Percentiles rank a stretch among this genome's conserved stretches.
These are phyloP conservation scores for Lagenidium giganteum DNA, from an alignment of 352 stramenopile species.

Conservation along the genomic window DNA sequence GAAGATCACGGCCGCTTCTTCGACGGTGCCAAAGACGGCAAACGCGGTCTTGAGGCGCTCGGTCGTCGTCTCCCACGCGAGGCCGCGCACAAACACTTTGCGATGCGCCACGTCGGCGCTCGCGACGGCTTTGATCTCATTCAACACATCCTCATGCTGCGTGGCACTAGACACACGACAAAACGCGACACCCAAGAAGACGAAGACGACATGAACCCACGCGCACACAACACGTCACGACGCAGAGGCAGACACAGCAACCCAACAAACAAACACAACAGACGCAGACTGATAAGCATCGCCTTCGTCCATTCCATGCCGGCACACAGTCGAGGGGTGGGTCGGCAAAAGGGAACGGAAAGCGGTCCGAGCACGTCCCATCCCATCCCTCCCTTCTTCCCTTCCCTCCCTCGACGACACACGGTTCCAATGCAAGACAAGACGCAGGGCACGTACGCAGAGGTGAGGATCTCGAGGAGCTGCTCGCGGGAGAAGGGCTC, in stretches of 20 bases:
- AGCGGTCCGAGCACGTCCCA: too few relatives aligned
- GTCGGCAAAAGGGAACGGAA: neutral
- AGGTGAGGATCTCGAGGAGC: constrained; percentile 57
- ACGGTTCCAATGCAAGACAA: neutral
- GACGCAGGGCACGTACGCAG: constrained; percentile 37
- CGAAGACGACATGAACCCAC: constrained; percentile 1
- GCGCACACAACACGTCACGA: constrained; percentile 1
- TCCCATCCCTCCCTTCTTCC: too few relatives aligned
- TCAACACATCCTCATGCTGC: constrained; percentile 51
- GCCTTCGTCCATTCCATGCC: neutral
- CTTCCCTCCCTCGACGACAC: too few relatives aligned
- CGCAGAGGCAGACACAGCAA: constrained; percentile 2
- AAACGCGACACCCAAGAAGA: constrained; percentile 1
- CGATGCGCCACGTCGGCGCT: constrained; percentile 50
- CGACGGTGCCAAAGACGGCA: constrained; percentile 44
- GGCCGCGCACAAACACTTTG: constrained; percentile 66
- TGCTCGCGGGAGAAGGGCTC: constrained; percentile 55
- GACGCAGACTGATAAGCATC: constrained; percentile 15
- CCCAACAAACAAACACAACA: constrained; percentile 11
- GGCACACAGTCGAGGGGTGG: neutral
- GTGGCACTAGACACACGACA: constrained; percentile 31
- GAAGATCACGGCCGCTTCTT: constrained; percentile 54
- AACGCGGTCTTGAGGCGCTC: constrained; percentile 46
- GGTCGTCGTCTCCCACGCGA: constrained; percentile 52
- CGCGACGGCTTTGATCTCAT: constrained; percentile 51